A percentile compares a stretch with the other conserved stretches of the same genome.
Evolutionary conservation across 2,329 filamentous ascomycete genomes (phyloP).

Genomic region (Chalaropsis ovoidea): DNA sequence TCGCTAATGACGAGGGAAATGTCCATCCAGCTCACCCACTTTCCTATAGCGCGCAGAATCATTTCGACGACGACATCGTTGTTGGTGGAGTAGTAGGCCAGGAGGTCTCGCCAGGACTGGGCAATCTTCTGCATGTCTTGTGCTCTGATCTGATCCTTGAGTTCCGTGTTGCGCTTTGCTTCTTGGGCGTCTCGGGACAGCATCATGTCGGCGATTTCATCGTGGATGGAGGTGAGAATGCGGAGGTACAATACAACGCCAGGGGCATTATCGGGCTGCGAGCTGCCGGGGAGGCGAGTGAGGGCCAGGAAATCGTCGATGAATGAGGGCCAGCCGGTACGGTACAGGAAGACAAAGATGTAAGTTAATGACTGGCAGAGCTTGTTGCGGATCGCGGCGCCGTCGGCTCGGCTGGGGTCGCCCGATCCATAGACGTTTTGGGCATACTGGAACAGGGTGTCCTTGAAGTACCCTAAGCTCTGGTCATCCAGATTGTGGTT

Average conservation of each 20-base stretch:
- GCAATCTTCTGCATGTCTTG: constrained; percentile 84
- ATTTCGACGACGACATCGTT: constrained; percentile 70
- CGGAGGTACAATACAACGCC: constrained; percentile 83
- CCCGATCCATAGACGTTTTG: constrained; percentile 59
- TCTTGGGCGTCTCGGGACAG: constrained; percentile 68
- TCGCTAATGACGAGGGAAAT: constrained; percentile 88
- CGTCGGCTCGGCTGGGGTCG: constrained; percentile 53
- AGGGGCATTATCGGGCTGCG: constrained; percentile 55
- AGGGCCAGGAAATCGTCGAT: constrained; percentile 80
- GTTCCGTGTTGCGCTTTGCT: constrained; percentile 71
- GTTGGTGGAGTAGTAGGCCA: constrained; percentile 62
- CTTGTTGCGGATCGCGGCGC: constrained; percentile 81
- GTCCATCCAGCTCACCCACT: constrained; percentile 98
- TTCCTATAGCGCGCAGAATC: constrained; percentile 82
- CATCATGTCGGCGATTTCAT: constrained; percentile 92
- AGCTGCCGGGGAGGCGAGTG: constrained; percentile 52
- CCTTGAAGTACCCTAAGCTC: constrained; percentile 65
- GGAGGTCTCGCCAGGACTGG: constrained; percentile 80
- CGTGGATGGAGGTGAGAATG: constrained; percentile 79
- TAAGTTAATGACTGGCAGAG: constrained; percentile 91
- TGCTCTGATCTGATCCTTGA: constrained; percentile 82
- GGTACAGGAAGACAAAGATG: constrained; percentile 81
- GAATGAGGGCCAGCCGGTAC: constrained; percentile 76
- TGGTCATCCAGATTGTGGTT: constrained; percentile 63
- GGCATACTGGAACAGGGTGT: constrained; percentile 72